Conservation (phyloP, 176 grass and related monocot species). For the Zoysia japonica region DNA sequence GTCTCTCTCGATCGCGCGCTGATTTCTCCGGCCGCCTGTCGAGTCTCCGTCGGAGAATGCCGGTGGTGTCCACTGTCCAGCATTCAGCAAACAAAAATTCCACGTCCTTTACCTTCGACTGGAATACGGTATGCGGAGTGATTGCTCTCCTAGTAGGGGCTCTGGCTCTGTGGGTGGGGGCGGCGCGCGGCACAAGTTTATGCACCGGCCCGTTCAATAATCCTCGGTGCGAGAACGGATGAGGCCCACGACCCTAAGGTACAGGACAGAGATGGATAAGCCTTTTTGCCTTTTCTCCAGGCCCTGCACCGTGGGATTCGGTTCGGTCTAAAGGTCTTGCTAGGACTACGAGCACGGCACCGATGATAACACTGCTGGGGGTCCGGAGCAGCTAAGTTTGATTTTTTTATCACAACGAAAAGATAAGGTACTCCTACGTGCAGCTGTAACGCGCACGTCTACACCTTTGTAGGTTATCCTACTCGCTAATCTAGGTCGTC, state of each 20-base stretch:
- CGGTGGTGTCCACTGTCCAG: not conserved
- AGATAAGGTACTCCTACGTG: not conserved
- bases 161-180: not conserved
- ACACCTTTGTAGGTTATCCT: not conserved
- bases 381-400: not conserved
- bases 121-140: not conserved
- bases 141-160: no score
- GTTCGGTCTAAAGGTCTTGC: not conserved
- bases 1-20: no score
- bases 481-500: conserved; percentile 10
- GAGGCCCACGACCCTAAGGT: conserved; percentile 32
- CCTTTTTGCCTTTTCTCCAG: conserved; percentile 1
- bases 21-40: not conserved
- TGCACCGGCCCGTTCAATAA: conserved; percentile 38
- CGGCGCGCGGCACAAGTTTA: not conserved
- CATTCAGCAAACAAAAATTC: not conserved
- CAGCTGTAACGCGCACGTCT: not conserved
- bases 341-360: not conserved
- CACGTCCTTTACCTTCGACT: not conserved
- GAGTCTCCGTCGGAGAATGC: not conserved
- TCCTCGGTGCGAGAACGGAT: not conserved
- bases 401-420: not conserved
- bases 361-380: not conserved
- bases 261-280: not conserved
- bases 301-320: conserved; percentile 31